Evolutionary conservation across 1,284 basidiomycete genomes (phyloP).

Genomic region (Peniophora sp.): DNA sequence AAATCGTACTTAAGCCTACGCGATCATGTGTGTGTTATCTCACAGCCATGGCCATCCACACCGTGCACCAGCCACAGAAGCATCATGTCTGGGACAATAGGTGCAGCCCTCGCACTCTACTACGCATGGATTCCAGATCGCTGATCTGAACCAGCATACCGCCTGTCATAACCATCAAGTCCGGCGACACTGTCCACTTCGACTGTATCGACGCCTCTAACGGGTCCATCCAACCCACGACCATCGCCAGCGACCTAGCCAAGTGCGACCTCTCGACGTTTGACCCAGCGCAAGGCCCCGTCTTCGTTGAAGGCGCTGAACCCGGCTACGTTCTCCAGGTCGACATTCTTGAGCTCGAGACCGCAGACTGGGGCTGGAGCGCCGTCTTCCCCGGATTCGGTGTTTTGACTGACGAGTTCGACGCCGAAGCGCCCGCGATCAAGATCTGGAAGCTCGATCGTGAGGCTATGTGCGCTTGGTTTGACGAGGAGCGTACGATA

Average conservation of each 20-base stretch:
- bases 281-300: slow-evolving; percentile 53
- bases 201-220: slow-evolving; percentile 61
- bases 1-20: too few relatives aligned
- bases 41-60: slow-evolving; percentile 40
- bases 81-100: slow-evolving; percentile 55
- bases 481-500: slow-evolving; percentile 38
- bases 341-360: slow-evolving; percentile 42
- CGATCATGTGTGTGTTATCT: too few relatives aligned
- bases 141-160: slow-evolving; percentile 31
- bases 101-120: too few relatives aligned
- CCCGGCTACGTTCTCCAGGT: slow-evolving; percentile 54
- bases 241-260: slow-evolving; percentile 27
- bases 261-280: slow-evolving; percentile 37
- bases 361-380: slow-evolving; percentile 57
- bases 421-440: slow-evolving; percentile 29
- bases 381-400: slow-evolving; percentile 52
- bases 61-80: slow-evolving; percentile 37
- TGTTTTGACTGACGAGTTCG: slow-evolving; percentile 46
- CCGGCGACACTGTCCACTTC: slow-evolving; percentile 46
- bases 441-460: slow-evolving; percentile 46
- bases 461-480: slow-evolving; percentile 34
- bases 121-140: too few relatives aligned
- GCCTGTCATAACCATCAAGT: slow-evolving; percentile 38
- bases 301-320: slow-evolving; percentile 39
- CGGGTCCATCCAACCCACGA: slow-evolving; percentile 41